phyloP scores from a whole-genome alignment of 257 asterid species.

The Phtheirospermum japonicum region DNA sequence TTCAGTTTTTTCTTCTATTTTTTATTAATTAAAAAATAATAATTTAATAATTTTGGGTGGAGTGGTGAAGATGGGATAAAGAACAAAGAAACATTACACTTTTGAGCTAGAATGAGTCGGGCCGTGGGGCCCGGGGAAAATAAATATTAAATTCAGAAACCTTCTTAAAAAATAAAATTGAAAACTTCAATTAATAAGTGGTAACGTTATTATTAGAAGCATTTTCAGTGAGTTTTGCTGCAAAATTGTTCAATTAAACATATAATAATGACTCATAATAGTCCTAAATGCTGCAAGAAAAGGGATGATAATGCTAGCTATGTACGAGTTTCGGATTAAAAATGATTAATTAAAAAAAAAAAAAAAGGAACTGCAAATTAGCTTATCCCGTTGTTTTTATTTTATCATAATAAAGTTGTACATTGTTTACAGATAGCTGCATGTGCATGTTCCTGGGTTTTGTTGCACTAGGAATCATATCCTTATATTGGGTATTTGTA shows the following conservation, averaged over 20 bases:
- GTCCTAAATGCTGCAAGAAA: background rate
- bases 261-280: background rate
- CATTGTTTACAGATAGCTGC: conserved; percentile 27
- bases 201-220: background rate
- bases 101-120: too few species aligned
- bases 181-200: too few species aligned
- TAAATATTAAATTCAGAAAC: too few species aligned
- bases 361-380: background rate
- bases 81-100: background rate
- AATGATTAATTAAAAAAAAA: background rate
- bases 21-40: background rate
- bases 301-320: background rate
- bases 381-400: conserved; percentile 3
- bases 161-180: too few species aligned
- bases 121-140: too few species aligned
- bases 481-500: conserved; percentile 23
- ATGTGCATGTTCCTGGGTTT: conserved; percentile 39
- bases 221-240: conserved; percentile 11
- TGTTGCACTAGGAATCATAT: conserved; percentile 17
- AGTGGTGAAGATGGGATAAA: background rate
- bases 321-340: background rate
- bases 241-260: background rate
- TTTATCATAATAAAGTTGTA: conserved; percentile 2
- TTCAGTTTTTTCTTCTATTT: background rate
- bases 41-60: background rate